Evolutionary conservation across 176 grass and related monocot genomes (phyloP), one percentile per base, ranked within the genome.

Genomic region (Saccharum officinarum): DNA sequence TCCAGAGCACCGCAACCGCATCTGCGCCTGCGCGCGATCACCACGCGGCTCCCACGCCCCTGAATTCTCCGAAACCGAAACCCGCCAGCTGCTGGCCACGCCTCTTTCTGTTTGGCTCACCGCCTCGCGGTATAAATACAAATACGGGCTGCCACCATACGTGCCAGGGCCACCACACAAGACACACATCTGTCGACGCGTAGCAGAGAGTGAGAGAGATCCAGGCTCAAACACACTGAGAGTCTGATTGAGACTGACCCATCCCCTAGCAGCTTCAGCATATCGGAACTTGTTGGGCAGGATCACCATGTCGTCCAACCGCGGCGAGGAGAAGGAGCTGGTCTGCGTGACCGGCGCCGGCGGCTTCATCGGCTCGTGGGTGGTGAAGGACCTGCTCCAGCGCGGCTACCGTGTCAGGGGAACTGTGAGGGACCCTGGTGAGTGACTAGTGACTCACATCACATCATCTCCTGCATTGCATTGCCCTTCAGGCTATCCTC

Each of bases 331-430:
- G 8, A 15, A 16, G 75, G 49, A 81, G 74, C 23, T 91, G 79
- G 90, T 92, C 0, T 92, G 90, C 45, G 87, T 92, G 4, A 92
- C 90, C 0, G 90, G 90, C 3, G 90, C 87, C 0, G 83, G 82
- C 4, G 90, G 90, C 23, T 92, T 92, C 87, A 87, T 92, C 25
- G 90, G 82, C 0, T 92, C 87, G 0, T 92, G 90, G 90, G 77
- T 90, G 6, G 90, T 87, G 16, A 89, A 59, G 55, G 86, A 86
- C 66, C 87, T 92, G 26, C 90, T 92, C 73, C 67, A 47, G 52
- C 67, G 75, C 0, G 87, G 90, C 2, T 92, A 90, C 78, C 82
- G 55, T 4, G 90, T 92, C 42, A 92, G 87, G 69, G 90, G 90
- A 69, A 92, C 90, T 0, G 83, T 83, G 1, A 92, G 90, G 31